Base-by-base conservation (phyloP, 2,329 filamentous ascomycete genomes). In the Ophiosphaerella korrae region DNA sequence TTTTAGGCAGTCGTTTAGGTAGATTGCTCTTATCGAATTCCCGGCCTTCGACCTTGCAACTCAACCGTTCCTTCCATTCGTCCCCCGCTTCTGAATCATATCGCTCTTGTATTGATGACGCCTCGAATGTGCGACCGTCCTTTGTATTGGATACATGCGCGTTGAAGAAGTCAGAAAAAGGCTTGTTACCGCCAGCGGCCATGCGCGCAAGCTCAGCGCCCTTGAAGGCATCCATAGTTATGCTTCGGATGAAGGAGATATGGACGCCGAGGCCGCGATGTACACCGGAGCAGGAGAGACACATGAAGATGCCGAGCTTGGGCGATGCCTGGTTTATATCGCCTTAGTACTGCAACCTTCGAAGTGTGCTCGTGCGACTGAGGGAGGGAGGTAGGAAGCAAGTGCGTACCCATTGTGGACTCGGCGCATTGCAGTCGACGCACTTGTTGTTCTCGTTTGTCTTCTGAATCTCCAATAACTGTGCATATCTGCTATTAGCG, bases 191-290 rank as follows among this genome's bases (percentile, higher is more conserved):
- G 39, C 93, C 94, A 18, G 89, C 81, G 52, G 92, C 86, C 94
- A 99, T 97, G 62, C 92, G 88, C 75, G 90, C 88, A 67, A 97
- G 93, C 77, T 99, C 94, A 66, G 84, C 84, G 58, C 86, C 85
- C 75, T 99, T 99, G 81, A 99, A 97, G 50, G 92, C 92, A 78
- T 99, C 94, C 94, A 99, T 99, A 55, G 91, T 96, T 70, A 97
- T 94, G 68, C 89, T 94, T 53, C 94, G 89, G 58, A 99, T 92
- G 78, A 99, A 99, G 72, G 92, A 96, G 75, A 99, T 96, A 80
- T 99, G 94, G 32, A 99, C 94, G 55, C 94, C 94, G 26, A 99
- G 85, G 3, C 92, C 92, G 57, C 94, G 89, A 78, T 99, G 94
- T 45, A 94, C 90, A 64, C 94, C 94, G 31, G 92, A 93, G 80